Conservation (phyloP, 768 basidiomycete species). For the Daedalea quercina region DNA sequence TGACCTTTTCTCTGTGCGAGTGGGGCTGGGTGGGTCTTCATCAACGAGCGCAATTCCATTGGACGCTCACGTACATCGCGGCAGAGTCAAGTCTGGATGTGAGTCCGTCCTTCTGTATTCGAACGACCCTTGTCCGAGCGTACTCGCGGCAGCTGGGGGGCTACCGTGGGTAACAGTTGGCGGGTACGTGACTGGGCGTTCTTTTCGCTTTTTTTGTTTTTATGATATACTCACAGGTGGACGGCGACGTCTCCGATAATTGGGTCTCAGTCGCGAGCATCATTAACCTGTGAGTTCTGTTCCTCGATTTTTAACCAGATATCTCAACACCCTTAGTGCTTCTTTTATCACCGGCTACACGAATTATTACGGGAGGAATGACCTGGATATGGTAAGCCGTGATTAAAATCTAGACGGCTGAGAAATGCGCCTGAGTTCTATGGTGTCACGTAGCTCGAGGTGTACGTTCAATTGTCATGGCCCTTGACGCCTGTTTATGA, state of each 20-base stretch:
- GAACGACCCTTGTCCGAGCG: not conserved
- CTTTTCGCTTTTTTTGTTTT: not conserved
- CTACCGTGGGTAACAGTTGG: slow-evolving; percentile 4
- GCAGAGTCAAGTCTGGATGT: slow-evolving; percentile 9
- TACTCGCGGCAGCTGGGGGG: not conserved
- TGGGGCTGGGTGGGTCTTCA: slow-evolving; percentile 51
- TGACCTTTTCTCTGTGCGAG: slow-evolving; percentile 57
- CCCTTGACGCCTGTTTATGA: not conserved
- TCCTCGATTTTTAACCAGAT: not conserved
- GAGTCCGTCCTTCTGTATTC: not conserved
- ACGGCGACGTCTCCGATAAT: slow-evolving; percentile 10
- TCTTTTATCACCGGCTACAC: slow-evolving; percentile 57
- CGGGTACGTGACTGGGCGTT: not conserved
- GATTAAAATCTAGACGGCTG: too few species aligned
- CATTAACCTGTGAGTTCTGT: slow-evolving; percentile 41
- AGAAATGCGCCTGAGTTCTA: too few species aligned
- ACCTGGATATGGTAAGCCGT: slow-evolving; percentile 58
- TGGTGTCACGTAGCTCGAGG: slow-evolving; percentile 10
- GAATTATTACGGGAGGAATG: slow-evolving; percentile 66
- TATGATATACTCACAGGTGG: not conserved
- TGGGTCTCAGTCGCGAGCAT: slow-evolving; percentile 49
- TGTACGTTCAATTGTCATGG: slow-evolving; percentile 3
- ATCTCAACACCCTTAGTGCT: slow-evolving; percentile 32
- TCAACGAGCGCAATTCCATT: not conserved
- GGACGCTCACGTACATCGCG: not conserved